phyloP scores from a whole-genome alignment of 2,329 filamentous ascomycete species.

The Fusarium torreyae region DNA sequence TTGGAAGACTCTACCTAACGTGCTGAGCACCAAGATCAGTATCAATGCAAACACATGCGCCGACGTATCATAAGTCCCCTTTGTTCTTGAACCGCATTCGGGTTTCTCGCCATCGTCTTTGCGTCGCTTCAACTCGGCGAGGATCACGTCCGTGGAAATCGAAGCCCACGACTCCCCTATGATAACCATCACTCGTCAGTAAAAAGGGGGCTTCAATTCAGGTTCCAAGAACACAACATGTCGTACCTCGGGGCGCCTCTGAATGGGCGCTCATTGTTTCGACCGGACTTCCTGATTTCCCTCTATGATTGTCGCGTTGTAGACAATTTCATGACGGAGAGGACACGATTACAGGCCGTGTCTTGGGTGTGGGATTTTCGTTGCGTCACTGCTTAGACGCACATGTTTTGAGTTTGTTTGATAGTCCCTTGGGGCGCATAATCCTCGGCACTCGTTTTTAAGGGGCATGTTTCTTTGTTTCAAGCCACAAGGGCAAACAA shows the following conservation, averaged over 20 bases:
- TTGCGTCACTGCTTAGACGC: constrained; percentile 47
- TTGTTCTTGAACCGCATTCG: constrained; percentile 66
- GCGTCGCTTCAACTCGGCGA: constrained; percentile 67
- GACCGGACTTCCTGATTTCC: constrained; percentile 31
- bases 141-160: constrained; percentile 67
- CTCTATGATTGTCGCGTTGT: constrained; percentile 39
- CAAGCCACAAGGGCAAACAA: constrained; percentile 11
- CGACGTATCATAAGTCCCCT: constrained; percentile 74
- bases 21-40: constrained; percentile 75
- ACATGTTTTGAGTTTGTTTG: constrained; percentile 45
- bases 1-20: constrained; percentile 61
- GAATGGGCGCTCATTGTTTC: constrained; percentile 38
- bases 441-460: constrained; percentile 48
- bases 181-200: constrained; percentile 33
- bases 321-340: constrained; percentile 46
- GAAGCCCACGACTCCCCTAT: constrained; percentile 60
- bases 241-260: constrained; percentile 43
- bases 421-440: constrained; percentile 40
- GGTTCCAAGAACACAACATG: background rate
- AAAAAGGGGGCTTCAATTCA: constrained; percentile 29
- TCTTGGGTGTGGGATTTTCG: constrained; percentile 28
- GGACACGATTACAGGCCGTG: constrained; percentile 45
- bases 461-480: constrained; percentile 21
- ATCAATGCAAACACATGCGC: constrained; percentile 78
- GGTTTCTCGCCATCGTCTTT: constrained; percentile 61